phyloP scores from a whole-genome alignment of 2,329 filamentous ascomycete genomes.

The Lasiodiplodia theobromae region DNA sequence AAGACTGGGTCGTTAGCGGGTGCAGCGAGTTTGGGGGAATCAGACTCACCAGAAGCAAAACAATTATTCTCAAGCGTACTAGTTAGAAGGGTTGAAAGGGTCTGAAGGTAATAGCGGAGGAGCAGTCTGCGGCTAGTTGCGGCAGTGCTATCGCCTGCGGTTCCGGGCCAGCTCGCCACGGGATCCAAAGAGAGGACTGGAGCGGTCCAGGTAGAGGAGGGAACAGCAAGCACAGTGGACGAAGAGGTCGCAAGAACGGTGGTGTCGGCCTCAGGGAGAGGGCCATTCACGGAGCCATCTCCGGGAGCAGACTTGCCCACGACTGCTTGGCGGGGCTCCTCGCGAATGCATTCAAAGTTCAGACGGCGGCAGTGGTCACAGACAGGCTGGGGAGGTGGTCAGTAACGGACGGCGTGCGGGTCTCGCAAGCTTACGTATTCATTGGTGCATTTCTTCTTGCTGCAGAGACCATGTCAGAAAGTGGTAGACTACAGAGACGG shows the following conservation, averaged over 20 bases:
- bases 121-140: constrained; percentile 21
- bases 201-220: constrained; percentile 23
- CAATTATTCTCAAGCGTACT: constrained; percentile 30
- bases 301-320: neutral
- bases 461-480: constrained; percentile 9
- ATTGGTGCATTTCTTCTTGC: constrained; percentile 29
- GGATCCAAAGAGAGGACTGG: constrained; percentile 28
- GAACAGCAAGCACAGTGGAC: constrained; percentile 21
- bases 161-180: constrained; percentile 15
- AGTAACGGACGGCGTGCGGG: neutral
- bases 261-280: neutral
- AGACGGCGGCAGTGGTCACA: constrained; percentile 29
- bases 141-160: constrained; percentile 17
- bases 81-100: constrained; percentile 28
- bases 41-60: constrained; percentile 26
- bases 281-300: neutral
- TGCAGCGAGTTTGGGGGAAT: too few species aligned
- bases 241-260: constrained; percentile 28
- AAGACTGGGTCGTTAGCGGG: constrained; percentile 22
- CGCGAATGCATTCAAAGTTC: constrained; percentile 29
- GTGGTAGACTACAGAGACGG: neutral
- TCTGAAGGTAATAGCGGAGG: constrained; percentile 29
- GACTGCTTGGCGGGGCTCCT: constrained; percentile 24
- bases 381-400: neutral
- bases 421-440: constrained; percentile 20